A percentile compares a stretch with the other conserved stretches of the same genome.
Conservation (phyloP, 2,329 filamentous ascomycete genomes). For the Stemphylium vesicarium region DNA sequence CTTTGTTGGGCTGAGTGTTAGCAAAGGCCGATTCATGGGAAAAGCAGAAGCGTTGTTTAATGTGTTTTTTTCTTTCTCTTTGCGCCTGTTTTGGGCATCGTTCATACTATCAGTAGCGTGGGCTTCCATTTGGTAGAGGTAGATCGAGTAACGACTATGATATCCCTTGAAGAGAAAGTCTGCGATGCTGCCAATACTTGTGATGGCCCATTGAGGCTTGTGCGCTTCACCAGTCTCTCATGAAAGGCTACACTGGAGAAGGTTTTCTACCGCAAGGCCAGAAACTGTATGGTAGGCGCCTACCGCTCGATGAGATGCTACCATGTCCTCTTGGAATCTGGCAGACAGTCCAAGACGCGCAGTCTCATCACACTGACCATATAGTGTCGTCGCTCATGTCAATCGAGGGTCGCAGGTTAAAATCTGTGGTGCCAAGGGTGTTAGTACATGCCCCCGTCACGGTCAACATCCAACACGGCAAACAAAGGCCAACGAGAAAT, state of each 20-base stretch:
- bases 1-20: not conserved
- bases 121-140: not conserved
- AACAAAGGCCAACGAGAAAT: slow-evolving; percentile 6
- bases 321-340: too few species aligned
- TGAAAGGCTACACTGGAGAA: too few species aligned
- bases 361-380: not conserved
- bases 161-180: not conserved
- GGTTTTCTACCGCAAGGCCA: too few species aligned
- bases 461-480: not conserved
- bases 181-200: not conserved
- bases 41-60: slow-evolving; percentile 9
- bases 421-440: not conserved
- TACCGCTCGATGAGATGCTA: too few species aligned
- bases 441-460: not conserved
- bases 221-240: too few species aligned
- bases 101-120: not conserved
- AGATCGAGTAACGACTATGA: slow-evolving; percentile 14
- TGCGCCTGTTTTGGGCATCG: not conserved
- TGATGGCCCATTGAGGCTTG: too few species aligned
- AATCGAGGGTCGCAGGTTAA: not conserved
- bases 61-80: not conserved
- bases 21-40: not conserved
- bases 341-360: too few species aligned
- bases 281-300: too few species aligned
- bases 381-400: not conserved